phyloP scores from a whole-genome alignment of 345 rosid genomes.

The Sonneratia caseolaris region DNA sequence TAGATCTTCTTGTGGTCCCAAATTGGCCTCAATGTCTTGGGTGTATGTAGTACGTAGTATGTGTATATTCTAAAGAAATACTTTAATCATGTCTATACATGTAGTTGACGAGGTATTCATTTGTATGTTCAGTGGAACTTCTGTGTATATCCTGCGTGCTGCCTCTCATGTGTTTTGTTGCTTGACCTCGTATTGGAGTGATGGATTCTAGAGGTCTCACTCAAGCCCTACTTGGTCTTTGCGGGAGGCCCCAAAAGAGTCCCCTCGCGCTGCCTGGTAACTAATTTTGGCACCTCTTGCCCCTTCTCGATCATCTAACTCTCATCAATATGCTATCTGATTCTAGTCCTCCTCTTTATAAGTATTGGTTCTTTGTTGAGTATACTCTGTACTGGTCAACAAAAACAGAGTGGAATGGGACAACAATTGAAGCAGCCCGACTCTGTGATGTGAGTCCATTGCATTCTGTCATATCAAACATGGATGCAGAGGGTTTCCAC shows the following conservation, averaged over 20 bases:
- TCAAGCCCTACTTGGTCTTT: background rate
- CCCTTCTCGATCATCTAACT: background rate
- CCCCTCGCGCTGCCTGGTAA: background rate
- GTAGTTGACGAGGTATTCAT: background rate
- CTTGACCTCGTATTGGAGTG: background rate
- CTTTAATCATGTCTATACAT: background rate
- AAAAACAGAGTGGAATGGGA: too few species aligned
- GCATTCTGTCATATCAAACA: background rate
- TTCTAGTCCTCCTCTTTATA: background rate
- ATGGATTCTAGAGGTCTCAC: background rate
- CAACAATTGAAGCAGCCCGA: too few species aligned
- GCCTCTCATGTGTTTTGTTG: background rate
- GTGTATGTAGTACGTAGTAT: background rate
- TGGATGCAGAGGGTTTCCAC: background rate
- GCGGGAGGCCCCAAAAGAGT: background rate
- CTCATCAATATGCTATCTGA: background rate
- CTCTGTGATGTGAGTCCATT: background rate
- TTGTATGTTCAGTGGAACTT: background rate
- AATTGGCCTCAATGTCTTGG: background rate
- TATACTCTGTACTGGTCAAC: too few species aligned
- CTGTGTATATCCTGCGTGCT: background rate
- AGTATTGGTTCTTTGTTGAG: background rate
- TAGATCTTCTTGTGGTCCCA: background rate
- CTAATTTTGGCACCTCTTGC: background rate
- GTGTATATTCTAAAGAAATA: background rate